These are phyloP conservation scores for Fomes fomentarius DNA, from an alignment of 1,284 basidiomycete genomes.

Conservation along the genomic window DNA sequence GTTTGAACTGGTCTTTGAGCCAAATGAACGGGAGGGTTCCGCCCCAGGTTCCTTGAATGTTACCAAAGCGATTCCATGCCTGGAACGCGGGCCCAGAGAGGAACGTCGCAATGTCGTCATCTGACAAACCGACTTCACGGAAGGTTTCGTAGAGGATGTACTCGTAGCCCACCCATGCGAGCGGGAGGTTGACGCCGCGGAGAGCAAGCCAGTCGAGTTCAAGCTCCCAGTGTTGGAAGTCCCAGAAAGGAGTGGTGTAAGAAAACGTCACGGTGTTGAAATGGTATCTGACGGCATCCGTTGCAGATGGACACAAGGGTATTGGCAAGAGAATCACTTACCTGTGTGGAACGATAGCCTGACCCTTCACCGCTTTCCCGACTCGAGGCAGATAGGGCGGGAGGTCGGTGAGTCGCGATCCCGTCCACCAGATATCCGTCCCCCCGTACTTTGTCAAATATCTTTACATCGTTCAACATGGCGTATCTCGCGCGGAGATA, in stretches of 20 bases:
- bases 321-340: conserved; percentile 17
- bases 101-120: conserved; percentile 39
- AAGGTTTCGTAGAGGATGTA: conserved; percentile 41
- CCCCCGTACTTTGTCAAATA: conserved; percentile 41
- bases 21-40: conserved; percentile 40
- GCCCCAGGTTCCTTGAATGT: conserved; percentile 46
- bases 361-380: conserved; percentile 34
- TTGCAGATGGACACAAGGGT: not conserved
- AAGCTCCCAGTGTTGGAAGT: conserved; percentile 45
- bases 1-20: conserved; percentile 42
- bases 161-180: conserved; percentile 48
- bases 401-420: conserved; percentile 40
- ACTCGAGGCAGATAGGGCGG: conserved; percentile 35
- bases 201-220: conserved; percentile 49
- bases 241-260: conserved; percentile 46
- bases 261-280: conserved; percentile 50
- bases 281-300: conserved; percentile 36
- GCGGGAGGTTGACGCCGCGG: conserved; percentile 47
- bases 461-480: conserved; percentile 22
- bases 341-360: conserved; percentile 42
- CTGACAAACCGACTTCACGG: conserved; percentile 41
- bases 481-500: too few relatives aligned
- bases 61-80: conserved; percentile 47
- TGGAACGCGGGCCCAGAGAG: conserved; percentile 47
- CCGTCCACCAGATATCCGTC: conserved; percentile 49